Evolutionary conservation across 345 rosid genomes (phyloP).

Genomic region (Psidium friedrichsthalianum): DNA sequence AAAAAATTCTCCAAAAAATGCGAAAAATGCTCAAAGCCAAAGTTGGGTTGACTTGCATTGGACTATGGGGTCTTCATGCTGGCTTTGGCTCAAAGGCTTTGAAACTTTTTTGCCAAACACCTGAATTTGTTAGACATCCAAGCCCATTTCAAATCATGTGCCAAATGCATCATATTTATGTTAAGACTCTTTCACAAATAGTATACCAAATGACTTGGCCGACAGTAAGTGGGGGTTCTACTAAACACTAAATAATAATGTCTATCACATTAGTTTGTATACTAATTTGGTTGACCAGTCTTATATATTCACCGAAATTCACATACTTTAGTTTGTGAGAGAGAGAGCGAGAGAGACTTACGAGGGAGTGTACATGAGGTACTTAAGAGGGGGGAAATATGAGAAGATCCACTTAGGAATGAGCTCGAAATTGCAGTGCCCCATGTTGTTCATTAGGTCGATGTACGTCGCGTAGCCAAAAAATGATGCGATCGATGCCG

Average conservation of each 20-base stretch:
- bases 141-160: too few relatives aligned
- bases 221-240: background rate
- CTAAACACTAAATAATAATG: background rate
- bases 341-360: conserved; percentile 4
- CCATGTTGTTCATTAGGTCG: conserved; percentile 18
- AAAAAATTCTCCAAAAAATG: too few relatives aligned
- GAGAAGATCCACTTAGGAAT: conserved; percentile 16
- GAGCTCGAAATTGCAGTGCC: conserved; percentile 35
- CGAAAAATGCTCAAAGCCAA: too few relatives aligned
- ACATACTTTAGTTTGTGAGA: background rate
- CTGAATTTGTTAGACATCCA: too few relatives aligned
- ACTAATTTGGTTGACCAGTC: background rate
- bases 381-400: conserved; percentile 21
- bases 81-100: too few relatives aligned
- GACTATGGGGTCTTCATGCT: too few relatives aligned
- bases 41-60: too few relatives aligned
- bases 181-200: background rate
- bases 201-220: background rate
- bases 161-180: too few relatives aligned
- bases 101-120: too few relatives aligned
- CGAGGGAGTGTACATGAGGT: conserved; percentile 26
- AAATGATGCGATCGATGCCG: background rate
- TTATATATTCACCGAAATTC: background rate
- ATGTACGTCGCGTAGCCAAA: conserved; percentile 8
- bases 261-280: background rate